Evolutionary conservation across 495 filamentous ascomycete genomes (phyloP), one percentile per base, ranked within the genome.

Genomic region (Tetracladium marchalianum): DNA sequence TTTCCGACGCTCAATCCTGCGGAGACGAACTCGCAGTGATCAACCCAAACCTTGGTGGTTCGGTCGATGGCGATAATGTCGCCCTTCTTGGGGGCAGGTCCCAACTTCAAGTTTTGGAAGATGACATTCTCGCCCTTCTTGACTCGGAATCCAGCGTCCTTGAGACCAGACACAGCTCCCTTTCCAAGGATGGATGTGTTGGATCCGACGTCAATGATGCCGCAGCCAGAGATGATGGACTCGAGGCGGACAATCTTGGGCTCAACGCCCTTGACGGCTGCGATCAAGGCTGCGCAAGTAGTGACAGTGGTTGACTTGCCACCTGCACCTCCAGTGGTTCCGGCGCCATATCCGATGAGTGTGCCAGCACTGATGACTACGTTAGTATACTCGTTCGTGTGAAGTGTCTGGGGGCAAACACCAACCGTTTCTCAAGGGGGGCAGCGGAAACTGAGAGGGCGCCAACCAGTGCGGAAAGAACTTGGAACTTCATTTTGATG

Each of bases 11-110:
- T 46, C 7, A 55, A 11, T 66, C 65, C 19, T 61, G 78, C 69
- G 31, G 72, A 77, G 27, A 71, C 73, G 11, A 86, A 67, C 52
- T 86, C 80, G 61, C 70, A 71, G 60, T 84, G 80, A 62, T 86
- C 81, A 32, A 84, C 65, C 80, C 80, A 84, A 32, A 85, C 68
- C 44, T 84, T 82, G 49, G 62, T 77, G 44, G 51, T 66, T 51
- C 56, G 71, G 58, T 74, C 69, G 33, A 83, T 71, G 37, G 63
- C 72, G 50, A 84, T 70, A 18, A 69, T 75, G 57, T 84, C 81
- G 17, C 77, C 78, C 44, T 77, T 69, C 6, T 73, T 76, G 4
- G 70, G 53, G 13, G 82, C 78, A 31, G 80, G 79, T 22, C 65
- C 53, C 36, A 82, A 72, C 32, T 66, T 68, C 41, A 85, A 59